A percentile compares a stretch with the other conserved stretches of the same genome.
Conservation (phyloP, 306 rosid genomes). For the Medicago ruthenica region DNA sequence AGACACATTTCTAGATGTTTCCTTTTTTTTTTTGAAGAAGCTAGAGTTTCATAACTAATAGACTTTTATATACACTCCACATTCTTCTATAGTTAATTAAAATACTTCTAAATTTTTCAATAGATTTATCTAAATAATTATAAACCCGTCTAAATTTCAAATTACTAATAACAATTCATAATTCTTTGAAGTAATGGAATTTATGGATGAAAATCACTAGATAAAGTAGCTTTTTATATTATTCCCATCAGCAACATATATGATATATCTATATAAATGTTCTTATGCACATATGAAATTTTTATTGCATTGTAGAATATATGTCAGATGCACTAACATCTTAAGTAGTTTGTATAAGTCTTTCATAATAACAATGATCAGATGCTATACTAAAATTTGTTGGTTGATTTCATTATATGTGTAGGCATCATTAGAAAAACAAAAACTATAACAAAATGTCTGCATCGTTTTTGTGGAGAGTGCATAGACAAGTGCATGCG, state of each 20-base stretch:
- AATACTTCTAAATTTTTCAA: not conserved
- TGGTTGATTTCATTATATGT: slow-evolving; percentile 27
- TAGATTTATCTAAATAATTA: not conserved
- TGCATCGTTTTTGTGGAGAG: slow-evolving; percentile 86
- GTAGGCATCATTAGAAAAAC: slow-evolving; percentile 81
- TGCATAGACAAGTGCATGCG: slow-evolving; percentile 88
- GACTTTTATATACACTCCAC: not conserved
- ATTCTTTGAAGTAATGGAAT: no score
- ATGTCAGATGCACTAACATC: no score
- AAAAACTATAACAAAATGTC: slow-evolving; percentile 76
- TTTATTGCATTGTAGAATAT: no score
- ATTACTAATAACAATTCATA: not conserved
- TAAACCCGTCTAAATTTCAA: not conserved
- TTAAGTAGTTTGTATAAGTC: no score
- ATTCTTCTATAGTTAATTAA: not conserved
- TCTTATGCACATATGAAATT: no score
- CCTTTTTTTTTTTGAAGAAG: no score
- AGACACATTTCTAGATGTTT: not conserved
- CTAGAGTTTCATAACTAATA: not conserved
- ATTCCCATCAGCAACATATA: no score
- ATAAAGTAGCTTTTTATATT: no score
- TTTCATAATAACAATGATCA: not conserved
- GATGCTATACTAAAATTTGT: not conserved
- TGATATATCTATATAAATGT: no score
- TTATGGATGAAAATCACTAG: no score